Conservation (phyloP, 768 basidiomycete genomes). For the Trametopsis cervina region DNA sequence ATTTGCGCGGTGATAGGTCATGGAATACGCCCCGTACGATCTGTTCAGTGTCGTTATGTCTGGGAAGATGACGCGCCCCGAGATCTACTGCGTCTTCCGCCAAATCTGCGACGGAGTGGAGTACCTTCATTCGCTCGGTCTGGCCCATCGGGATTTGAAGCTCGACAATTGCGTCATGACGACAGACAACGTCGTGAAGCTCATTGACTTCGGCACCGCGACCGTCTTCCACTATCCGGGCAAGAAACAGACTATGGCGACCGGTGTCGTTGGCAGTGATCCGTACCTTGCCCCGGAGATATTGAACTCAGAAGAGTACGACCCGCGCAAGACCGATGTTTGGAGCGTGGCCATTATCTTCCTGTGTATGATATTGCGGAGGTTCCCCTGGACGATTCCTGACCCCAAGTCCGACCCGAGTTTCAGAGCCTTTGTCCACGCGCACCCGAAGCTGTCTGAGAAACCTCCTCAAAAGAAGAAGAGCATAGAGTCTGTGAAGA, state of each 20-base stretch:
- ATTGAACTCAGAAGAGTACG: slow-evolving; percentile 70
- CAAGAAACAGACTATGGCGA: slow-evolving; percentile 68
- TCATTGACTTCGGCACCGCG: slow-evolving; percentile 99
- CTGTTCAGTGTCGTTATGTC: slow-evolving; percentile 99
- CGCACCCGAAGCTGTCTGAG: slow-evolving; percentile 79
- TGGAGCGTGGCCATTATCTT: slow-evolving; percentile 99
- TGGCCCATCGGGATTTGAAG: slow-evolving; percentile 98
- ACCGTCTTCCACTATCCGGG: slow-evolving; percentile 99
- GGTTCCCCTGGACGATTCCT: slow-evolving; percentile 99
- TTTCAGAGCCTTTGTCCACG: slow-evolving; percentile 86
- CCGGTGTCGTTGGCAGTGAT: slow-evolving; percentile 93
- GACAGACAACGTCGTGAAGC: slow-evolving; percentile 87
- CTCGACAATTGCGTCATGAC: slow-evolving; percentile 99
- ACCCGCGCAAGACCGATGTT: slow-evolving; percentile 96
- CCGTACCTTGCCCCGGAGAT: slow-evolving; percentile 99
- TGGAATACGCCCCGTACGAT: slow-evolving; percentile 99
- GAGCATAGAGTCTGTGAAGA: slow-evolving; percentile 4
- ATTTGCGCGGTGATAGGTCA: slow-evolving; percentile 53
- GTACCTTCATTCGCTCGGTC: slow-evolving; percentile 95
- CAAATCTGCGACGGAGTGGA: slow-evolving; percentile 98
- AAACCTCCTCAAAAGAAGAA: slow-evolving; percentile 20
- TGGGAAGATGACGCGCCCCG: slow-evolving; percentile 95
- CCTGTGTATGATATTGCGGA: slow-evolving; percentile 95
- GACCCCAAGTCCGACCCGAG: slow-evolving; percentile 89
- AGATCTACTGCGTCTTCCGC: slow-evolving; percentile 98